phyloP scores from a whole-genome alignment of 345 rosid species.

The Dimocarpus longan region DNA sequence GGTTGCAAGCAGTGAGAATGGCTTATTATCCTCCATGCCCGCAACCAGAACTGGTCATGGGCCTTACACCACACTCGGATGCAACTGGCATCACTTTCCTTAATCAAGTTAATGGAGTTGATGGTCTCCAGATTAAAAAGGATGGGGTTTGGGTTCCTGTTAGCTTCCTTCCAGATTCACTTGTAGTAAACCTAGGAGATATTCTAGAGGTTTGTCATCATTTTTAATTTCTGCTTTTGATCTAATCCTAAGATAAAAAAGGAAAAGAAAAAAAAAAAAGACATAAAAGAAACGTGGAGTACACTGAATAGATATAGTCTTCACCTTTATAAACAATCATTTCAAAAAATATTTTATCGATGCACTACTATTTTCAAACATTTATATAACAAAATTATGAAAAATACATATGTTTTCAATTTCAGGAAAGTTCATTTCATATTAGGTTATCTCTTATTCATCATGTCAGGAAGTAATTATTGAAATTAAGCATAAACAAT shows the following conservation, averaged over 20 bases:
- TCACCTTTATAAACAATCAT: no score
- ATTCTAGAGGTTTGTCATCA: conserved; percentile 11
- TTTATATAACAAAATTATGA: no score
- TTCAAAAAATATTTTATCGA: no score
- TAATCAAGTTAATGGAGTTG: conserved; percentile 22
- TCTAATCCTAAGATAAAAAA: not conserved
- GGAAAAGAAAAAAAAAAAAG: not conserved
- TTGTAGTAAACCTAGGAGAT: conserved; percentile 22
- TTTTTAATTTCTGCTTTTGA: not conserved
- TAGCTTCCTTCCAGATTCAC: conserved; percentile 6
- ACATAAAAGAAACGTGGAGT: not conserved
- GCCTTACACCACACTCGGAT: conserved; percentile 24
- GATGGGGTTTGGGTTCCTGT: conserved; percentile 22
- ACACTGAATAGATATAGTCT: no score
- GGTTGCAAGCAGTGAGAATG: conserved; percentile 37
- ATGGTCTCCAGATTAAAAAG: conserved; percentile 24
- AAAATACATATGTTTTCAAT: no score
- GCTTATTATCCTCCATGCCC: conserved; percentile 29
- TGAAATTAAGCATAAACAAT: no score
- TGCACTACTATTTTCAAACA: no score
- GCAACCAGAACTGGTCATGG: conserved; percentile 25
- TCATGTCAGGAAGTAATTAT: no score
- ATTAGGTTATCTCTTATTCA: no score
- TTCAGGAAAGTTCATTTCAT: no score
- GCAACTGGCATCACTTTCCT: conserved; percentile 20